Evolutionary conservation across 148 eudicot species (phyloP), one percentile per base, ranked within the genome.

Genomic region (Talinum fruticosum): DNA sequence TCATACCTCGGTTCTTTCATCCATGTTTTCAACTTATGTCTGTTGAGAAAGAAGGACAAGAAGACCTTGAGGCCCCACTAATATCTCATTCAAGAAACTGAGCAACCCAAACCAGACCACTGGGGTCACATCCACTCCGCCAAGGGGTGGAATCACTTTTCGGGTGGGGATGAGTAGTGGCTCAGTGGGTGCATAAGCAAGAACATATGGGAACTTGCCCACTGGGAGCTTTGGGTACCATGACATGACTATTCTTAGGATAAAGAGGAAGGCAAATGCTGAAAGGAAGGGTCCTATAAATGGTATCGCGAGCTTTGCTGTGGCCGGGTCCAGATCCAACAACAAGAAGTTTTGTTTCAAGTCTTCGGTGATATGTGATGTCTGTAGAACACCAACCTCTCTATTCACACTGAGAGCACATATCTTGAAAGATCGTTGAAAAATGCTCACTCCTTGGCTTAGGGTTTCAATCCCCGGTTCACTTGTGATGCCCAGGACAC

Each of bases 151-250:
- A 57, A 96, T 96, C 81, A 96, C 71, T 82, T 89, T 96, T 29
- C 99, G 93, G 8, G 97, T 96, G 18, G 86, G 91, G 24, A 37
- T 66, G 12, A 96, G 89, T 37, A 96, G 65, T 1, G 99, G 99
- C 80, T 96, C 99, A 0, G 99, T 96, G 12, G 99, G 99, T 47
- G 97, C 99, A 72, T 87, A 96, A 2, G 99, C 99, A 37, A 96
- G 41, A 8, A 96, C 89, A 66, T 89, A 96, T 0, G 99, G 99
- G 72, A 96, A 91, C 79, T 93, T 88, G 12, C 85, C 85, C 49
- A 96, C 97, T 0, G 99, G 99, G 69, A 96, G 92, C 83, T 89
- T 96, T 0, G 99, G 99, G 75, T 96, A 96, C 99, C 99, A 96
- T n/a, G 99, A 96, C 99, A 96, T 96, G 38, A 96, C 94, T 47